phyloP scores from a whole-genome alignment of 2,329 filamentous ascomycete genomes.

The Aspergillus intermedius region DNA sequence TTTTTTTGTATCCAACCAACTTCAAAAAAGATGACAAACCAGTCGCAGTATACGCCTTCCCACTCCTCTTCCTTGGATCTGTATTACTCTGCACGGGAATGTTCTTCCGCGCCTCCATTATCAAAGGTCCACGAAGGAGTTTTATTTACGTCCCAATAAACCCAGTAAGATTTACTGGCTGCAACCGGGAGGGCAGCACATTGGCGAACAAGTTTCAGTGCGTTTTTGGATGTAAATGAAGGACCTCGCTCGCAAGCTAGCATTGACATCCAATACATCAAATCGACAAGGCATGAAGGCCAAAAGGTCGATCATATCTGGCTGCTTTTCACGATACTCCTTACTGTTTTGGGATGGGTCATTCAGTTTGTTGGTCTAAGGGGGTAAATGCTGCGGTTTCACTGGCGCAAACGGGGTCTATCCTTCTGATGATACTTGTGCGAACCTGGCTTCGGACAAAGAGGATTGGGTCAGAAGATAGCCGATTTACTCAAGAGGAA shows the following conservation, averaged over 20 bases:
- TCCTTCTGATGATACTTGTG: constrained; percentile 31
- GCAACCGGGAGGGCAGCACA: constrained; percentile 31
- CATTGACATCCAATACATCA: constrained; percentile 18
- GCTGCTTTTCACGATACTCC: constrained; percentile 16
- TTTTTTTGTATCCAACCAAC: constrained; percentile 17
- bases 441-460: constrained; percentile 29
- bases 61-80: constrained; percentile 28
- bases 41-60: constrained; percentile 27
- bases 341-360: constrained; percentile 29
- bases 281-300: constrained; percentile 17
- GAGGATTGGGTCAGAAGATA: constrained; percentile 24
- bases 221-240: constrained; percentile 28
- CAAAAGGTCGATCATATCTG: constrained; percentile 9
- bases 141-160: constrained; percentile 16
- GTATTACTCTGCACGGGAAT: constrained; percentile 27
- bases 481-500: constrained; percentile 15
- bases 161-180: constrained; percentile 32
- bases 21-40: constrained; percentile 21
- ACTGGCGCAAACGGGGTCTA: constrained; percentile 29
- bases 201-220: constrained; percentile 34
- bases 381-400: constrained; percentile 33
- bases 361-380: constrained; percentile 35
- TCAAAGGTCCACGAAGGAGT: constrained; percentile 27
- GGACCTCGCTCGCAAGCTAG: constrained; percentile 8
- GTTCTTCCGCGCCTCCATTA: constrained; percentile 29